Conservation (phyloP, 306 rosid genomes). For the Inga oerstediana region DNA sequence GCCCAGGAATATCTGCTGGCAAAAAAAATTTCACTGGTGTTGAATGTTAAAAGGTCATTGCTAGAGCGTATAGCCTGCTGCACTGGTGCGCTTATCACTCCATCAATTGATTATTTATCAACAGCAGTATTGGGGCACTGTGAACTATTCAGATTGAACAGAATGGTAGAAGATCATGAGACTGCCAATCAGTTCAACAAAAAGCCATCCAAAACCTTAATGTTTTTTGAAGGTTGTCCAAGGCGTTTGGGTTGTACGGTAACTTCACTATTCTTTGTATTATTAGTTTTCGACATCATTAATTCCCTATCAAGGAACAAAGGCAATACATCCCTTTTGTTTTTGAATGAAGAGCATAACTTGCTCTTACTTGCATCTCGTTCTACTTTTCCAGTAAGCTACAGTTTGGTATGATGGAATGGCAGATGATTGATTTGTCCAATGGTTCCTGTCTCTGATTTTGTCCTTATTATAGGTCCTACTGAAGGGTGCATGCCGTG, state of each 20-base stretch:
- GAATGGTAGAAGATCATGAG: conserved; percentile 52
- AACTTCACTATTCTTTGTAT: conserved; percentile 11
- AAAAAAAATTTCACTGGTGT: conserved; percentile 67
- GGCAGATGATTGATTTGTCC: not conserved
- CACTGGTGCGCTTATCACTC: conserved; percentile 65
- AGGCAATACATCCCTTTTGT: not conserved
- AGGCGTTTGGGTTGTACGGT: conserved; percentile 79
- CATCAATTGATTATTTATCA: conserved; percentile 55
- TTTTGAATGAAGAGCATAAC: not conserved
- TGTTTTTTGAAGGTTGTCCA: conserved; percentile 80
- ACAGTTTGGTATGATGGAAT: not conserved
- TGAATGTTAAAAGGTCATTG: conserved; percentile 68
- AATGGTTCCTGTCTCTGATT: conserved; percentile 31
- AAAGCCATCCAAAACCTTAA: conserved; percentile 63
- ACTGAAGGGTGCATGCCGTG: conserved; percentile 60
- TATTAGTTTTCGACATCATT: not conserved
- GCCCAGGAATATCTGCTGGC: conserved; percentile 64
- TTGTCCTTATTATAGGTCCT: conserved; percentile 51
- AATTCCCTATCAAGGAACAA: not conserved
- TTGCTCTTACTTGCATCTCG: not conserved
- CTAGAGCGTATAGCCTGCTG: conserved; percentile 67
- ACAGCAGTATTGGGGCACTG: conserved; percentile 57
- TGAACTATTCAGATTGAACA: conserved; percentile 63
- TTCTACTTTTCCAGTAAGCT: not conserved
- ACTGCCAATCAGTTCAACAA: conserved; percentile 51